Evolutionary conservation across 2,329 filamentous ascomycete genomes (phyloP).

Genomic region (Aspergillus latus): DNA sequence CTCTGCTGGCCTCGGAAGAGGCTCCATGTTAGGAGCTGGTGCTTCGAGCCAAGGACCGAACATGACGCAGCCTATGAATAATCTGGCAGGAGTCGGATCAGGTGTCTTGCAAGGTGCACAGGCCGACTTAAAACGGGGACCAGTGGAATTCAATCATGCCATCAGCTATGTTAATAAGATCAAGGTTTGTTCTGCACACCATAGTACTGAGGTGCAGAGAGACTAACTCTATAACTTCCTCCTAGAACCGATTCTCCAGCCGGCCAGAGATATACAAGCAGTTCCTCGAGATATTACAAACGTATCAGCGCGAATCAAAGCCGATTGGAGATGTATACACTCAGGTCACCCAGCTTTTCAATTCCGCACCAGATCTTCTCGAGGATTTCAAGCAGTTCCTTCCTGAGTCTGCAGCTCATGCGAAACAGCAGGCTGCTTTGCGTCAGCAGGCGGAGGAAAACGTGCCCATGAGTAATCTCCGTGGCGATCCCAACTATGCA

Average conservation of each 20-base stretch:
- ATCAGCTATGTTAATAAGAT: conserved; percentile 99
- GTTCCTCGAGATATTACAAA: conserved; percentile 96
- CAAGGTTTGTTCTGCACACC: conserved; percentile 64
- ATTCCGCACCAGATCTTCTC: conserved; percentile 85
- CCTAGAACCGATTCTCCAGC: conserved; percentile 89
- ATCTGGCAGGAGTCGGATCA: conserved; percentile 60
- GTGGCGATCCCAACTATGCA: conserved; percentile 53
- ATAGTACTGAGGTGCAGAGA: neutral
- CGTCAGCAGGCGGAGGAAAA: conserved; percentile 65
- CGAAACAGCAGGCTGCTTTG: conserved; percentile 59
- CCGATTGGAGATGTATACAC: conserved; percentile 98
- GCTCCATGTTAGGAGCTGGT: conserved; percentile 51
- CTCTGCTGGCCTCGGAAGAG: conserved; percentile 48
- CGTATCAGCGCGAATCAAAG: conserved; percentile 96
- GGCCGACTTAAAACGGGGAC: conserved; percentile 71
- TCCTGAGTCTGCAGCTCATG: conserved; percentile 78
- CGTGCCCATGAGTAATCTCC: conserved; percentile 64
- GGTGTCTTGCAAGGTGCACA: conserved; percentile 58
- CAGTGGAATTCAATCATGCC: conserved; percentile 98
- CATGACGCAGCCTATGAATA: conserved; percentile 56
- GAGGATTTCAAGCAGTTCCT: conserved; percentile 99
- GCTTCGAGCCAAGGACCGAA: conserved; percentile 45
- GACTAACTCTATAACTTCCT: neutral
- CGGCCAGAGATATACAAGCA: conserved; percentile 99
- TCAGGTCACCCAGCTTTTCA: conserved; percentile 92